Base-by-base conservation (phyloP, 2,329 filamentous ascomycete genomes). In the Thelonectria blattea region DNA sequence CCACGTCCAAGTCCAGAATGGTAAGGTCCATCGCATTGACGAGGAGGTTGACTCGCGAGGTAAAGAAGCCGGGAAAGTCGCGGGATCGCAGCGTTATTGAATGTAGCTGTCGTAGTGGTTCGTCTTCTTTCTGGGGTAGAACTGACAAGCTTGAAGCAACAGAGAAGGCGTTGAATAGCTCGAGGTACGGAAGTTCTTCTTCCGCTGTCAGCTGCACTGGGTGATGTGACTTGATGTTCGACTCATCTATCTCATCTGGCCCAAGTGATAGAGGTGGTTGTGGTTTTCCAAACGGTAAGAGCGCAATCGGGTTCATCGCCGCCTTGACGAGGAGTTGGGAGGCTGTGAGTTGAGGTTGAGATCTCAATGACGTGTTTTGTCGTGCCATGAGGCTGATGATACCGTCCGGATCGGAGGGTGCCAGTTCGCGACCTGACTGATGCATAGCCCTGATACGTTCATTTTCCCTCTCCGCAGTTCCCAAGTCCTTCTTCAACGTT, bases 181-280 rank as follows among this genome's bases (percentile, higher is more conserved):
- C 85, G 0, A 93, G 80, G 65, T 89, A 92, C 0, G 89, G 86
- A 2, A 90, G 76, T 51, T 90, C 85, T 61, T 93, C 85, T 0
- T 82, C 79, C 2, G 89, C 81, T 1, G 84, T 81, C 76, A 93
- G 80, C 1, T 81, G 80, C 2, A 87, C 70, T 0, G 89, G 91
- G 52, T 85, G 83, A 69, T 93, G 91, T 1, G 89, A 91, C 52
- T 73, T 76, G 61, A 79, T 73, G 8, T 83, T 77, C 0, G 83
- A 72, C 2, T 78, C 68, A 4, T 75, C 71, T 11, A 72, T 64
- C 39, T 71, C 66, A 0, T 73, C 65, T 3, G 71, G 10, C 3
- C 63, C 54, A 0, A 66, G 54, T 0, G 74, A 68, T 4, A 74
- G 54, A 0, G 72, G 60, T 0, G 74, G 57, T 0, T 68, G 66